These are phyloP conservation scores for Oemleria cerasiformis DNA, from an alignment of 306 rosid genomes.

Conservation along the genomic window DNA sequence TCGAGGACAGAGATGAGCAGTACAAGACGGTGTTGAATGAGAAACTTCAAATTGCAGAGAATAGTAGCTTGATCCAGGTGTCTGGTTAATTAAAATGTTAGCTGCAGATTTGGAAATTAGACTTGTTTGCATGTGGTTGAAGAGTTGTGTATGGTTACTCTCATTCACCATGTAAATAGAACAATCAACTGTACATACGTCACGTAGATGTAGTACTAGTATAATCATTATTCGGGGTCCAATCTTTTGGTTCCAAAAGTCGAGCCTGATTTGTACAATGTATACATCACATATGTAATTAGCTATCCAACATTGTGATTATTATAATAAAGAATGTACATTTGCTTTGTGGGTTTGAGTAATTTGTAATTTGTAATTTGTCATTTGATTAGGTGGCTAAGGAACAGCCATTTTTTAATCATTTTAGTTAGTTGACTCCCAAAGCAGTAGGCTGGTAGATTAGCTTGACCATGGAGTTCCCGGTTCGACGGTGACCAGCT, in stretches of 20 bases:
- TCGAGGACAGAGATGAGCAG: slow-evolving; percentile 68
- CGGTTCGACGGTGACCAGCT: too few relatives aligned
- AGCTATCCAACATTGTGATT: too few relatives aligned
- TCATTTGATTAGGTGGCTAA: too few relatives aligned
- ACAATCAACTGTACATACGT: not conserved
- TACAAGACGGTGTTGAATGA: slow-evolving; percentile 64
- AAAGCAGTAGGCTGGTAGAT: too few relatives aligned
- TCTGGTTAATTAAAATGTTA: slow-evolving; percentile 50
- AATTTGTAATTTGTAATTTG: too few relatives aligned
- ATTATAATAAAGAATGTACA: too few relatives aligned
- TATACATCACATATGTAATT: not conserved
- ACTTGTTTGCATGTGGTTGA: slow-evolving; percentile 17
- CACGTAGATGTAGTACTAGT: not conserved
- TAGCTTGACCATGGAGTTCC: too few relatives aligned
- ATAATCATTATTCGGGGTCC: not conserved
- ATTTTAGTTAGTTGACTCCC: too few relatives aligned
- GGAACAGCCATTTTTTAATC: too few relatives aligned
- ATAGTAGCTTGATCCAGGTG: slow-evolving; percentile 57
- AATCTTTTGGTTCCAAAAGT: not conserved
- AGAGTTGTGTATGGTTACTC: not conserved
- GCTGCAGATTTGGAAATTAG: slow-evolving; percentile 50
- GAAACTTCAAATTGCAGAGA: slow-evolving; percentile 55
- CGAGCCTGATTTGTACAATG: not conserved
- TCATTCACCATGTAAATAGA: not conserved
- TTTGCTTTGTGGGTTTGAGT: too few relatives aligned